Conservation (phyloP, 192 early-diverging fungal genomes). For the Dimargaris cristalligena region DNA sequence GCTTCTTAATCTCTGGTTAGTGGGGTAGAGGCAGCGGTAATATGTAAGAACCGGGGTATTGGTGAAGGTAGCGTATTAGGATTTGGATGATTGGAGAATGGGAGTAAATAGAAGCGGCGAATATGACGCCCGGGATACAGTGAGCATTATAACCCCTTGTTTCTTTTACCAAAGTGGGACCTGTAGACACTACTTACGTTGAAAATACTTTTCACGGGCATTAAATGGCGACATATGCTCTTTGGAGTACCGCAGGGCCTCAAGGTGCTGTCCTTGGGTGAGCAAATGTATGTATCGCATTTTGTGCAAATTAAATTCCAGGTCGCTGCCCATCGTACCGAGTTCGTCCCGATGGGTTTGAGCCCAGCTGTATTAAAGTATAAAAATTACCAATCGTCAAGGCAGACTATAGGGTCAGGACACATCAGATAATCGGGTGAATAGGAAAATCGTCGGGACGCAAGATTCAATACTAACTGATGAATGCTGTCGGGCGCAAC, state of each 20-base stretch:
- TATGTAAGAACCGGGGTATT: too few species aligned
- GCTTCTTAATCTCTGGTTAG: conserved; percentile 40
- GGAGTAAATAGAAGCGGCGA: too few species aligned
- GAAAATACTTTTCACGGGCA: conserved; percentile 22
- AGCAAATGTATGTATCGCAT: conserved; percentile 65
- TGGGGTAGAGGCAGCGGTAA: too few species aligned
- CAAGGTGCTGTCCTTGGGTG: conserved; percentile 18
- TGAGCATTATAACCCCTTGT: too few species aligned
- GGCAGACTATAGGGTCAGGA: too few species aligned
- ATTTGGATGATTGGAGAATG: too few species aligned
- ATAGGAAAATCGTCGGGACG: background rate
- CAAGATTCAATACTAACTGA: background rate
- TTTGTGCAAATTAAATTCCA: conserved; percentile 83
- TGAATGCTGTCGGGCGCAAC: background rate
- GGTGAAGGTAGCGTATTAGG: too few species aligned
- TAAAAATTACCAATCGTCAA: too few species aligned
- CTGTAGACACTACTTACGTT: background rate
- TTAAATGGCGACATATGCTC: conserved; percentile 48
- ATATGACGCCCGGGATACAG: too few species aligned
- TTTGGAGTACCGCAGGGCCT: conserved; percentile 63
- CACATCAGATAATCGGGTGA: background rate
- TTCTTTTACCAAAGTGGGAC: background rate
- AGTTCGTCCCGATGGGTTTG: conserved; percentile 34
- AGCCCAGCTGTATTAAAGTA: conserved; percentile 48
- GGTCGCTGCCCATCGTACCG: conserved; percentile 29